A percentile compares a stretch with the other conserved stretches of the same genome.
Conservation (phyloP, 2,329 filamentous ascomycete genomes). For the Trichoderma sp. region DNA sequence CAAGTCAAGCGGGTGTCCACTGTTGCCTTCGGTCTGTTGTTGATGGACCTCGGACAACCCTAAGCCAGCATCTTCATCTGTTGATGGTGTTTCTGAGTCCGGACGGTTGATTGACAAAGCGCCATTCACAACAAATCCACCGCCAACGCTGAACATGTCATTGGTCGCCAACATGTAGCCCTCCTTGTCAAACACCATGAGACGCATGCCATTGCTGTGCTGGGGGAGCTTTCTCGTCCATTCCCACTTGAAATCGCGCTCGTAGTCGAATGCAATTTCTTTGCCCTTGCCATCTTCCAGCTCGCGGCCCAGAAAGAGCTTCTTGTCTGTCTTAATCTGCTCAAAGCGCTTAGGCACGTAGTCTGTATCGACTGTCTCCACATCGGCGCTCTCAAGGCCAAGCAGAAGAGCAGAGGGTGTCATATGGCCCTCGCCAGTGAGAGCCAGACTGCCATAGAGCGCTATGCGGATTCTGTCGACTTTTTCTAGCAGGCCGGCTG, state of each 20-base stretch:
- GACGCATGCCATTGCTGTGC: conserved; percentile 15
- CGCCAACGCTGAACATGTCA: conserved; percentile 15
- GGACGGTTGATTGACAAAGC: conserved; percentile 9
- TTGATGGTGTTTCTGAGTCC: neutral
- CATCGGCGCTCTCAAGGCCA: conserved; percentile 8
- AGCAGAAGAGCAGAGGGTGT: conserved; percentile 16
- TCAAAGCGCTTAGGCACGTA: conserved; percentile 15
- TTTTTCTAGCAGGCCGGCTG: conserved; percentile 2
- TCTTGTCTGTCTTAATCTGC: conserved; percentile 17
- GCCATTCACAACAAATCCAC: conserved; percentile 14
- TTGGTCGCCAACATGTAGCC: conserved; percentile 18
- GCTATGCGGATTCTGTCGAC: conserved; percentile 8
- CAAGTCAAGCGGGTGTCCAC: conserved; percentile 3
- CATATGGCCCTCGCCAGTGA: conserved; percentile 18
- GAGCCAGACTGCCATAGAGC: conserved; percentile 13
- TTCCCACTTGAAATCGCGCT: conserved; percentile 17
- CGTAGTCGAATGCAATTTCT: conserved; percentile 11
- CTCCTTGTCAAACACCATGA: conserved; percentile 18
- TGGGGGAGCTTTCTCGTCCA: conserved; percentile 9
- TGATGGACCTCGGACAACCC: neutral
- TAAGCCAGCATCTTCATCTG: neutral
- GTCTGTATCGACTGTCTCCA: conserved; percentile 10
- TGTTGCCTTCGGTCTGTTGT: neutral
- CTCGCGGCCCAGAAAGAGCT: conserved; percentile 4
- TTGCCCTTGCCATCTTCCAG: conserved; percentile 5